Conservation (phyloP, 805 yeast genomes). For the Metschnikowia anglica region DNA sequence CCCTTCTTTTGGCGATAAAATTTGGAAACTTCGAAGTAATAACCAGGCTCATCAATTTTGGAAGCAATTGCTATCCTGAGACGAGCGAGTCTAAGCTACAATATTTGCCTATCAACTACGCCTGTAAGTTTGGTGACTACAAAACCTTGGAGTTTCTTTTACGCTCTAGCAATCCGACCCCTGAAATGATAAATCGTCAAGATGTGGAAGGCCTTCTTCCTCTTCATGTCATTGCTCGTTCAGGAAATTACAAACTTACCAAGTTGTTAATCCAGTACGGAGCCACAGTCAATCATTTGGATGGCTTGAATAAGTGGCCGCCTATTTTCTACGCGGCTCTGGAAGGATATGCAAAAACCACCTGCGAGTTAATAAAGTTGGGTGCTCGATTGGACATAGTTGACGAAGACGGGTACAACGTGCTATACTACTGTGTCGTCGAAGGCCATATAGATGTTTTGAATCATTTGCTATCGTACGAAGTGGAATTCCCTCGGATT, state of each 20-base stretch:
- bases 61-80: conserved; percentile 42
- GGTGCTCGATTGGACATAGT: conserved; percentile 68
- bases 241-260: conserved; percentile 72
- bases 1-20: conserved; percentile 75
- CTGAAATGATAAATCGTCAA: conserved; percentile 45
- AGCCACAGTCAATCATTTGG: conserved; percentile 70
- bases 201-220: conserved; percentile 90
- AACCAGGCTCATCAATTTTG: conserved; percentile 32
- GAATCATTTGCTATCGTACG: conserved; percentile 57
- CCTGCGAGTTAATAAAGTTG: conserved; percentile 63
- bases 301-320: conserved; percentile 89
- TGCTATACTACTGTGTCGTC: conserved; percentile 87
- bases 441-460: conserved; percentile 88
- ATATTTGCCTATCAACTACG: conserved; percentile 77
- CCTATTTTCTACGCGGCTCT: conserved; percentile 88
- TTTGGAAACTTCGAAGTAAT: conserved; percentile 53
- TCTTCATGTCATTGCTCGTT: conserved; percentile 81
- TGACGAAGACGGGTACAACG: conserved; percentile 80
- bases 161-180: conserved; percentile 31
- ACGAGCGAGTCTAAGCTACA: conserved; percentile 54
- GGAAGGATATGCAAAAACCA: conserved; percentile 74
- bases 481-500: conserved; percentile 17
- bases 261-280: conserved; percentile 69
- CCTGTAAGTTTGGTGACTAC: conserved; percentile 81
- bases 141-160: conserved; percentile 66